Conservation (phyloP, 176 grass and related monocot species). For the Oryza coarctata region DNA sequence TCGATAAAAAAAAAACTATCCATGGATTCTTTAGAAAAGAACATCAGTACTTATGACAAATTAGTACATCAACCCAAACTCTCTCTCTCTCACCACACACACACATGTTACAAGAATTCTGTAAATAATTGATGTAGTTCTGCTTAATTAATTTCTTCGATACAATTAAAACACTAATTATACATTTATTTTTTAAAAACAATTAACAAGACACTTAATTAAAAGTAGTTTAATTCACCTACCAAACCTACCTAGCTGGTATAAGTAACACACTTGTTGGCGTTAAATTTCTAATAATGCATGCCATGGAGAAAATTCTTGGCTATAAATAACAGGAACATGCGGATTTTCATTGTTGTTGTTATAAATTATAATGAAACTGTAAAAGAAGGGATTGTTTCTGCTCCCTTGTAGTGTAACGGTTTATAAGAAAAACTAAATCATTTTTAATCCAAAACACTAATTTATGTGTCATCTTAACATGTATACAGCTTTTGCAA, state of each 20-base stretch:
- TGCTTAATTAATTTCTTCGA: background rate
- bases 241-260: background rate
- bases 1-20: background rate
- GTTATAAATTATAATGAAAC: background rate
- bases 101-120: background rate
- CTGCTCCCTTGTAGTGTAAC: background rate
- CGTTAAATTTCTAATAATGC: background rate
- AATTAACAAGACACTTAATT: too few relatives aligned
- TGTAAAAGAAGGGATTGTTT: background rate
- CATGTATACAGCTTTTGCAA: background rate
- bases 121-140: background rate
- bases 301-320: background rate
- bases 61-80: background rate
- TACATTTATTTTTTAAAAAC: background rate
- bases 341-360: background rate
- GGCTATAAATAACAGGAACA: too few relatives aligned
- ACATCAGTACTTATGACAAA: background rate
- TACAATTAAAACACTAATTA: background rate
- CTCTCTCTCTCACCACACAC: too few relatives aligned
- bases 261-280: background rate
- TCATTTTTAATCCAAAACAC: background rate
- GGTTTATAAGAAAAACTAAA: background rate
- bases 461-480: background rate
- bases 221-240: background rate
- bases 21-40: background rate